These are phyloP conservation scores for Acanthamoeba sp. DNA, from an alignment of 208 protist genomes.

Conservation along the genomic window DNA sequence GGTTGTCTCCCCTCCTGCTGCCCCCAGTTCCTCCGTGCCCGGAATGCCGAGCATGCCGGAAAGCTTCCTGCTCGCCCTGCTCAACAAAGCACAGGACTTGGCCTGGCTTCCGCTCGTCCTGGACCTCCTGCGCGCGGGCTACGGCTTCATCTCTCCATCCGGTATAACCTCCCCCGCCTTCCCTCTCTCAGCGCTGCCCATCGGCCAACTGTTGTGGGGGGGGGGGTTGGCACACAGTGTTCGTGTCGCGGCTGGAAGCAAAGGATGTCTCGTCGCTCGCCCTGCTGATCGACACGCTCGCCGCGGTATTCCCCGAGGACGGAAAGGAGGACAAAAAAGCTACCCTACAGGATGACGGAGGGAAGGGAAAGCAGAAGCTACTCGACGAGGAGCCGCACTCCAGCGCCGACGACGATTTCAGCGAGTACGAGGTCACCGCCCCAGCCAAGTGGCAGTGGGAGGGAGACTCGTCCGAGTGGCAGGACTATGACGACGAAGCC, in stretches of 20 bases:
- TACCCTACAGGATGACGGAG: background rate
- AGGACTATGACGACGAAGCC: background rate
- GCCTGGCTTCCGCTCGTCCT: background rate
- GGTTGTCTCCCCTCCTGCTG: background rate
- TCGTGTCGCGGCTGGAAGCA: background rate
- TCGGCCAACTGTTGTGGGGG: background rate
- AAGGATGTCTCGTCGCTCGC: background rate
- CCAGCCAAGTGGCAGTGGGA: conserved; percentile 7
- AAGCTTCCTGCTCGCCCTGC: background rate
- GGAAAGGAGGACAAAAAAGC: background rate
- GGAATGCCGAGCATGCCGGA: background rate
- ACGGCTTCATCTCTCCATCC: background rate
- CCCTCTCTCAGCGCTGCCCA: background rate
- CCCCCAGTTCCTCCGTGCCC: too few relatives aligned
- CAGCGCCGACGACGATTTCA: background rate
- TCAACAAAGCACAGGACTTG: background rate
- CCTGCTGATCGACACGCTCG: background rate
- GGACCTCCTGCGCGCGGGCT: background rate
- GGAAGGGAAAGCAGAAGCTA: background rate
- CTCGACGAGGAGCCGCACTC: too few relatives aligned
- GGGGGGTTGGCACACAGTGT: background rate
- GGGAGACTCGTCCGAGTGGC: conserved; percentile 10
- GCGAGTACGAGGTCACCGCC: background rate
- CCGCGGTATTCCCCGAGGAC: background rate
- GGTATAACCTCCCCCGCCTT: background rate